Evolutionary conservation across 202 grass and related monocot genomes (phyloP), one percentile per base, ranked within the genome.

Genomic region (Setaria italica): DNA sequence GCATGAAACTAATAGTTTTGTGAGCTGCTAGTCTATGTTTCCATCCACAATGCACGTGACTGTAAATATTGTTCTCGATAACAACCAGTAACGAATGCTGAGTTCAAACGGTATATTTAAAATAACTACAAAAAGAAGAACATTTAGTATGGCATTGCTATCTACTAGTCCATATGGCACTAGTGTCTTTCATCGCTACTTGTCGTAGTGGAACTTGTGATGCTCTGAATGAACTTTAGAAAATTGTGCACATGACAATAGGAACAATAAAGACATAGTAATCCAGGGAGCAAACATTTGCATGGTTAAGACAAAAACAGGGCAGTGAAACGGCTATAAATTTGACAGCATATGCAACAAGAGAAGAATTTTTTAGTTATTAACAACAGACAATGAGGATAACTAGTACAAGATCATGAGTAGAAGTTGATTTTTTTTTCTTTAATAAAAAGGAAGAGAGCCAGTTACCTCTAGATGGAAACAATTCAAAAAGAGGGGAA

Each of bases 401-500:
- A 71, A 71, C 42, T 48, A 10, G 20, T 69, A 21, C 17, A 69
- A 43, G 66, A 69, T 43, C 37, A 43, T 43, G 37, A n/a, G 17
- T 43, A 71, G 11, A 71, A 71, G 45, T 25, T 71, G 6, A 50
- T 45, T 58, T 58, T 7, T 58, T 21, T 58, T 58, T 58, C 19
- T 58, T 58, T n/a, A n/a, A 21, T 21, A 58, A 58, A 49, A 30
- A 32, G 30, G 14, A 73, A 78, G 53, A 8, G 4, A 62, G 2
- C 73, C 11, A 32, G 62, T 62, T 91, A 98, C 93, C 95, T 98
- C 77, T 95, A 78, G 89, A 88, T 78, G 92, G 90, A 90, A 91
- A 76, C 45, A 94, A 82, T 81, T 97, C 92, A 85, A 94, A 98
- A 77, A 98, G 95, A 45, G 95, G 95, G 25, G 95, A 98, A 86